Evolutionary conservation across 2,329 filamentous ascomycete genomes (phyloP).

Genomic region (Cladorrhinum sp.): DNA sequence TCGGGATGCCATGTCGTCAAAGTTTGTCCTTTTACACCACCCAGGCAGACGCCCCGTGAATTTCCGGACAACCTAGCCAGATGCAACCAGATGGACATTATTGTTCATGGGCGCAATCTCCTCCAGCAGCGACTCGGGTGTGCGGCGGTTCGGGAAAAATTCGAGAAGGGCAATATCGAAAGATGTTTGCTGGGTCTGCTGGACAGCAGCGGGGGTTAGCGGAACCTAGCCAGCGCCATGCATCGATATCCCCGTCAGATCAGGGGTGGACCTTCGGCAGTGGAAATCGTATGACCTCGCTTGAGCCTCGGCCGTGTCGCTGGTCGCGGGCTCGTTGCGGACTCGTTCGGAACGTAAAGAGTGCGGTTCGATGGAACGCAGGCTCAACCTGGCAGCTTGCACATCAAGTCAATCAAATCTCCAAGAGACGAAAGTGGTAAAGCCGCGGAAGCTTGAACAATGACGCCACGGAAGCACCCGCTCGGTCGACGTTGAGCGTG

Average conservation of each 20-base stretch:
- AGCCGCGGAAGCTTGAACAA: background rate
- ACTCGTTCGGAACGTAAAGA: background rate
- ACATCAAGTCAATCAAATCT: background rate
- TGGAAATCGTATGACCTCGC: slow-evolving; percentile 18
- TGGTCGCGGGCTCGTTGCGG: background rate
- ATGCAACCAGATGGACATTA: background rate
- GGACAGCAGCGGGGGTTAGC: slow-evolving; percentile 1
- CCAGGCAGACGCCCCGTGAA: slow-evolving; percentile 5
- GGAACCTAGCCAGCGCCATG: slow-evolving; percentile 6
- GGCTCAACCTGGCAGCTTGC: background rate
- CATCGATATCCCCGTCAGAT: slow-evolving; percentile 5
- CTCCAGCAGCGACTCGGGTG: background rate
- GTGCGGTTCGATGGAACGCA: background rate
- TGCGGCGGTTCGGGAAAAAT: slow-evolving; percentile 11
- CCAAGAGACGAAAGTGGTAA: background rate
- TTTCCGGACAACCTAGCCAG: slow-evolving; percentile 8
- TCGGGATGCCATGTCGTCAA: background rate
- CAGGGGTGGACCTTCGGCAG: slow-evolving; percentile 10
- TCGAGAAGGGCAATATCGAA: slow-evolving; percentile 13
- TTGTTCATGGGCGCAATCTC: slow-evolving; percentile 6
- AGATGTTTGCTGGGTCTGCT: slow-evolving; percentile 1
- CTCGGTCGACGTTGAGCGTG: background rate
- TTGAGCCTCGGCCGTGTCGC: slow-evolving; percentile 9
- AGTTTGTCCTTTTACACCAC: background rate
- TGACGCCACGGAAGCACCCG: background rate